A percentile compares a stretch with the other conserved stretches of the same genome.
Evolutionary conservation across 2,329 filamentous ascomycete genomes (phyloP).

Genomic region (Fusarium setosum): DNA sequence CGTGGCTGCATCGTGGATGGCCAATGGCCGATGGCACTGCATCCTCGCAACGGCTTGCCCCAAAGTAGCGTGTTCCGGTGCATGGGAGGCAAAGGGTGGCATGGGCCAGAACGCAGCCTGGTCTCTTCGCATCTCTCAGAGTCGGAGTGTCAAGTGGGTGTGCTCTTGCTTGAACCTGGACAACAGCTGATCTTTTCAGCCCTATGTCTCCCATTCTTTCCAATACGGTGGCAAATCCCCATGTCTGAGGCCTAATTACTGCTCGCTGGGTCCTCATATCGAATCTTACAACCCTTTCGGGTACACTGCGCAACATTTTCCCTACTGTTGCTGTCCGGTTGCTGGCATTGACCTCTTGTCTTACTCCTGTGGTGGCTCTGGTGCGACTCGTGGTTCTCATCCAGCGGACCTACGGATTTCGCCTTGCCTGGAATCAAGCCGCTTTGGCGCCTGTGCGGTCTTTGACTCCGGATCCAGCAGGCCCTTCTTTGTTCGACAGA

Average conservation of each 20-base stretch:
- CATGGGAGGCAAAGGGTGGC: conserved; percentile 3
- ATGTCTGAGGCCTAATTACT: conserved; percentile 11
- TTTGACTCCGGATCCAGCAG: conserved; percentile 14
- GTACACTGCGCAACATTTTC: conserved; percentile 5
- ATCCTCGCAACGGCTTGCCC: conserved; percentile 21
- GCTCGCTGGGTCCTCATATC: conserved; percentile 5
- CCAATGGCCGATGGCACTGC: conserved; percentile 19
- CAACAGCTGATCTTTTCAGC: conserved; percentile 40
- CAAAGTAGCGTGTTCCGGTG: conserved; percentile 25
- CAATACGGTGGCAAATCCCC: conserved; percentile 24
- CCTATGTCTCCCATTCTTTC: conserved; percentile 29
- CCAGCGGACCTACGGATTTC: background rate
- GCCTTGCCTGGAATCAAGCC: conserved; percentile 1
- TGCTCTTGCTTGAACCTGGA: conserved; percentile 13
- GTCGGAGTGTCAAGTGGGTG: conserved; percentile 5
- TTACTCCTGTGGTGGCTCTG: conserved; percentile 4
- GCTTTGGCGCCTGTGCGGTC: conserved; percentile 8
- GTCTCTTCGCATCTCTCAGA: conserved; percentile 6
- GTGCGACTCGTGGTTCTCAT: conserved; percentile 4
- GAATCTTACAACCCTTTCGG: conserved; percentile 23
- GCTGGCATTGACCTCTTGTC: conserved; percentile 1
- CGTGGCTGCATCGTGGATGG: conserved; percentile 12
- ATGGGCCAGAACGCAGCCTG: conserved; percentile 19
- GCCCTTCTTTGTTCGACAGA: conserved; percentile 19
- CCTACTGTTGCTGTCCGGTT: background rate